These are phyloP conservation scores for Colletotrichum caudatum DNA, from an alignment of 2,329 filamentous ascomycete species.

Conservation along the genomic window DNA sequence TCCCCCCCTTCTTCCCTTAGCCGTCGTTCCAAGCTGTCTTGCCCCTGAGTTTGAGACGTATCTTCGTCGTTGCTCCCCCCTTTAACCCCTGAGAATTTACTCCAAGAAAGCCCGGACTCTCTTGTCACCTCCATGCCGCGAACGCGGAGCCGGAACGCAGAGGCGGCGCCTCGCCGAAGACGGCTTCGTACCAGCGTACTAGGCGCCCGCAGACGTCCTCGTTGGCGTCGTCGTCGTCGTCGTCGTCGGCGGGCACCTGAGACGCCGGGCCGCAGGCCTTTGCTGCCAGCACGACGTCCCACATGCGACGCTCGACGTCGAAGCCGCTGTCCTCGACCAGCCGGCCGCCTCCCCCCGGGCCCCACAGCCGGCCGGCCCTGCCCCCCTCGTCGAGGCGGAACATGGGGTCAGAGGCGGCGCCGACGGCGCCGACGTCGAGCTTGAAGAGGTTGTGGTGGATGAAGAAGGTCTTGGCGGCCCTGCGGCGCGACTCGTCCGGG, in stretches of 20 bases:
- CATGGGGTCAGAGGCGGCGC: conserved; percentile 42
- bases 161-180: conserved; percentile 25
- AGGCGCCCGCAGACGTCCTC: conserved; percentile 50
- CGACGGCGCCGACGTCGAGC: conserved; percentile 49
- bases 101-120: neutral
- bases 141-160: conserved; percentile 3
- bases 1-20: neutral
- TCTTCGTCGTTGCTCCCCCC: neutral
- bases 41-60: neutral
- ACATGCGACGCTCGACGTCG: conserved; percentile 52
- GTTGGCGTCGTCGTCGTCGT: too few species aligned
- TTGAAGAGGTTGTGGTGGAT: conserved; percentile 54
- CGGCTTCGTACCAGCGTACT: conserved; percentile 29
- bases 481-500: conserved; percentile 32
- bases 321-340: conserved; percentile 46
- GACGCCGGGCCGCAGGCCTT: conserved; percentile 46
- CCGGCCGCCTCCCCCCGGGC: conserved; percentile 42
- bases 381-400: conserved; percentile 44
- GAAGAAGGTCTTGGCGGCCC: conserved; percentile 48
- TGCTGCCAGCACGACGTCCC: conserved; percentile 48
- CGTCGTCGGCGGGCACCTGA: neutral
- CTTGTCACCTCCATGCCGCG: neutral
- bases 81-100: neutral
- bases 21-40: neutral
- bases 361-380: conserved; percentile 48